These are phyloP conservation scores for Cordyceps farinosa DNA, from an alignment of 2,329 filamentous ascomycete species.

Conservation along the genomic window DNA sequence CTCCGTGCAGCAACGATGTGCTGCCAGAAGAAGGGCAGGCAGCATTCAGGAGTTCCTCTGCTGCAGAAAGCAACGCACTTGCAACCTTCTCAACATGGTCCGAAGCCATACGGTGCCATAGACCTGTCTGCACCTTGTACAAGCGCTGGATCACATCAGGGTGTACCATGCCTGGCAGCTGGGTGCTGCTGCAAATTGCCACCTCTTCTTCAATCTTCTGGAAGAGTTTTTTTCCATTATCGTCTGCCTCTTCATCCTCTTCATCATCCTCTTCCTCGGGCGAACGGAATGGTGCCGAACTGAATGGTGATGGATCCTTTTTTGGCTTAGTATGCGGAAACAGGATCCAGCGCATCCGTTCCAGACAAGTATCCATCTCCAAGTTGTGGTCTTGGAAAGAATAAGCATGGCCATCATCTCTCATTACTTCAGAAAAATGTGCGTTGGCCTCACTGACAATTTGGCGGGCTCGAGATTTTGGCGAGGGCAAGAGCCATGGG, in stretches of 20 bases:
- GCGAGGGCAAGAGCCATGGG: constrained; percentile 24
- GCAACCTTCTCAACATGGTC: constrained; percentile 26
- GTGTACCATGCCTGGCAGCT: constrained; percentile 33
- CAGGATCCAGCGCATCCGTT: background rate
- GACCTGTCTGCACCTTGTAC: constrained; percentile 30
- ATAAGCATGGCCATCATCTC: constrained; percentile 22
- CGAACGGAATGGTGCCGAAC: background rate
- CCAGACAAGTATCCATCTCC: background rate
- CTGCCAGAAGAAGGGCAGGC: constrained; percentile 20
- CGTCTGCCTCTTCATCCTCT: background rate
- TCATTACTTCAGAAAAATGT: constrained; percentile 29
- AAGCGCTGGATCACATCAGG: constrained; percentile 30
- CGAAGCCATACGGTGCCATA: constrained; percentile 29
- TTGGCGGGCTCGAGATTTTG: constrained; percentile 27
- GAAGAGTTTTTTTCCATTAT: background rate
- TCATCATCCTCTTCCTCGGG: background rate
- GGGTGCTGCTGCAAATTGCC: constrained; percentile 26
- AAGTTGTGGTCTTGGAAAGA: background rate
- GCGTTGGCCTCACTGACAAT: constrained; percentile 22
- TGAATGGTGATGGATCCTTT: background rate
- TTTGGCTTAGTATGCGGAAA: background rate
- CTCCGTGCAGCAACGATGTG: constrained; percentile 19
- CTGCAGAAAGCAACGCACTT: constrained; percentile 19
- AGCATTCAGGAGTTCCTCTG: constrained; percentile 18
- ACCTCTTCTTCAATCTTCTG: constrained; percentile 23